These are phyloP conservation scores for Leptomonas pyrrhocoris DNA, from an alignment of 208 protist genomes.

Conservation along the genomic window DNA sequence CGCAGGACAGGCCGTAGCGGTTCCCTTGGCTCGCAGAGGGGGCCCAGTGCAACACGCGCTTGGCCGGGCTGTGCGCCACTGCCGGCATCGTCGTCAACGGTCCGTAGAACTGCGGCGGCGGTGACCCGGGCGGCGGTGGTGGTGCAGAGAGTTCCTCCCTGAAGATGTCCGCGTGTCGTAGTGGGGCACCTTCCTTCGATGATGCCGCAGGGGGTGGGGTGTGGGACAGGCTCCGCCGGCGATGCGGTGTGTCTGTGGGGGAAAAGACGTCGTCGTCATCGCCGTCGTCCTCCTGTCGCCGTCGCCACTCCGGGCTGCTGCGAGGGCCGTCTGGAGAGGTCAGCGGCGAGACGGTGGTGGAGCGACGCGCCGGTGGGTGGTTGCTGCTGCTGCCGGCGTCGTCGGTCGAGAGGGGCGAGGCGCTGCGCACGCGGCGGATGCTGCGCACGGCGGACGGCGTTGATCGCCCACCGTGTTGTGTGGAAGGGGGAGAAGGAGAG, in stretches of 20 bases:
- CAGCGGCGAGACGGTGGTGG: slow-evolving; percentile 27
- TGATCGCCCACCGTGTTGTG: not conserved
- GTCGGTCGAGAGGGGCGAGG: slow-evolving; percentile 5
- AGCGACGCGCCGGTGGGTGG: slow-evolving; percentile 26
- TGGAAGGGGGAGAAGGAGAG: not conserved
- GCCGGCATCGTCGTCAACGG: not conserved
- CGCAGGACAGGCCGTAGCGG: slow-evolving; percentile 6
- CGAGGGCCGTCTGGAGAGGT: slow-evolving; percentile 5
- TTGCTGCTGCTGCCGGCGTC: slow-evolving; percentile 14
- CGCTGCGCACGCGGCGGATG: not conserved
- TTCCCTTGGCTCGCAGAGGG: slow-evolving; percentile 2
- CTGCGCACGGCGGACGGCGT: slow-evolving; percentile 18
- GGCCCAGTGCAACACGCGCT: slow-evolving; percentile 22
- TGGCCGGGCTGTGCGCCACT: not conserved
- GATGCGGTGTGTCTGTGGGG: not conserved
- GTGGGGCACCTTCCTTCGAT: too few species aligned
- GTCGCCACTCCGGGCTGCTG: slow-evolving; percentile 2
- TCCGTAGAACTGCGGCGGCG: not conserved
- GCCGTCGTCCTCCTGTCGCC: not conserved
- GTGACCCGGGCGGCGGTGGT: not conserved
- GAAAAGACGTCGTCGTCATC: too few species aligned
- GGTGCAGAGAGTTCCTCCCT: not conserved
- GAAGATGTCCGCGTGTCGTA: too few species aligned
- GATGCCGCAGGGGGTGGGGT: not conserved
- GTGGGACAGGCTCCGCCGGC: not conserved